These are phyloP conservation scores for Fusarium brachygibbosum DNA, from an alignment of 2,329 filamentous ascomycete species.

Conservation along the genomic window DNA sequence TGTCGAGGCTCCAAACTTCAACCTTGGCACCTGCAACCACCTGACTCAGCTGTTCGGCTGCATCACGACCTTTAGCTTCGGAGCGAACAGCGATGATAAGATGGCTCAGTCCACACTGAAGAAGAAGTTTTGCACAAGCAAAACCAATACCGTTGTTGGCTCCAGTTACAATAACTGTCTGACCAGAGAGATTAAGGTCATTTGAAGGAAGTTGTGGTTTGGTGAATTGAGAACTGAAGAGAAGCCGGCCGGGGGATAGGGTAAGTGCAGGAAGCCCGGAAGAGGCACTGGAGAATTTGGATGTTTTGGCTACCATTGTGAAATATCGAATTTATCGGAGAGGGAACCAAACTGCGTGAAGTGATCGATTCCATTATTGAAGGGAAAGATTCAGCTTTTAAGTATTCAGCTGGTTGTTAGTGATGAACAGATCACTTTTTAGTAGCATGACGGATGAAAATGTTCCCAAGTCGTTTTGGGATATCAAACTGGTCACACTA, in stretches of 20 bases:
- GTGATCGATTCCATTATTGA: too few species aligned
- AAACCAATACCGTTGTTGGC: slow-evolving; percentile 14
- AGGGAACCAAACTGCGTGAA: not conserved
- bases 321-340: fast-evolving
- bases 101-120: not conserved
- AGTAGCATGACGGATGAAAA: not conserved
- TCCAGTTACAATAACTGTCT: not conserved
- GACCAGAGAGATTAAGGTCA: not conserved
- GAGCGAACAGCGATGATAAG: slow-evolving; percentile 10
- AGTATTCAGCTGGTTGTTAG: fast-evolving
- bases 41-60: not conserved
- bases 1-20: slow-evolving; percentile 6
- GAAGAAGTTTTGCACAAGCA: slow-evolving; percentile 3
- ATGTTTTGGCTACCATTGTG: not conserved
- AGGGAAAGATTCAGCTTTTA: fast-evolving
- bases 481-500: not conserved
- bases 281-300: not conserved
- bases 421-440: too few species aligned
- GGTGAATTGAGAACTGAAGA: slow-evolving; percentile 6
- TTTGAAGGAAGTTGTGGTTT: not conserved
- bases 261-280: slow-evolving; percentile 6
- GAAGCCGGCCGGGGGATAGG: not conserved
- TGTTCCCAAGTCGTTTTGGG: not conserved
- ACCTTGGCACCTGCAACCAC: not conserved
- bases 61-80: not conserved